Evolutionary conservation across 1,284 basidiomycete genomes (phyloP), one percentile per base, ranked within the genome.

Genomic region (Leccinum pachyderme): DNA sequence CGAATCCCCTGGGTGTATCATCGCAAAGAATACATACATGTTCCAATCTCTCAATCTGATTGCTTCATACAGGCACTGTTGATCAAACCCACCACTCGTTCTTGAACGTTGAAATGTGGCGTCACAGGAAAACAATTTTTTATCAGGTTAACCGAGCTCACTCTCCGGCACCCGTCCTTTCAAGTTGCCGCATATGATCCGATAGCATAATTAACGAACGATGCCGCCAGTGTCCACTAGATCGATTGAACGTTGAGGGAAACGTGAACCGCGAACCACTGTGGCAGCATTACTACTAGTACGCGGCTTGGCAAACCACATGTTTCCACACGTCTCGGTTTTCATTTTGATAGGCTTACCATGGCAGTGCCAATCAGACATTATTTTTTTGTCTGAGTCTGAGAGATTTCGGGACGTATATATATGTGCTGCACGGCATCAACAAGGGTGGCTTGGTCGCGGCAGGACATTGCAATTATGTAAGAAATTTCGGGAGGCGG

Each of bases 341-440:
- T 39, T n/a, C 37, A 39, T 39, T 39, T 18, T 39, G 11, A 13
- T 9, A 9, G 29, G 29, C 29, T 29, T 29, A 8, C 29, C 29
- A 29, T 29, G 28, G 28, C n/a, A 18, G 35, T n/a, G 35, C n/a
- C 33, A 35, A 37, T 37, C 35, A 37, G 35, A 37, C 15, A 13
- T 7, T 8, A 9, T 37, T 5, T n/a, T 2, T 2, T 22, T 22
- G 18, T 22, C n/a, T 22, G 37, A 39, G 37, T 22, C 37, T 22
- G 37, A 22, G 22, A 3, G n/a, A 37, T n/a, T 3, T 37, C 35
- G 35, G 12, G n/a, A 37, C 3, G 35, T 7, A 29, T 29, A 29
- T 29, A 9, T 18, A 8, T n/a, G 8, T n/a, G 8, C 15, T n/a
- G 18, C 0, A 15, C 7, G 15, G n/a, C n/a, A n/a, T n/a, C n/a